Conservation (phyloP, 306 rosid genomes). For the Arachis hypogaea region DNA sequence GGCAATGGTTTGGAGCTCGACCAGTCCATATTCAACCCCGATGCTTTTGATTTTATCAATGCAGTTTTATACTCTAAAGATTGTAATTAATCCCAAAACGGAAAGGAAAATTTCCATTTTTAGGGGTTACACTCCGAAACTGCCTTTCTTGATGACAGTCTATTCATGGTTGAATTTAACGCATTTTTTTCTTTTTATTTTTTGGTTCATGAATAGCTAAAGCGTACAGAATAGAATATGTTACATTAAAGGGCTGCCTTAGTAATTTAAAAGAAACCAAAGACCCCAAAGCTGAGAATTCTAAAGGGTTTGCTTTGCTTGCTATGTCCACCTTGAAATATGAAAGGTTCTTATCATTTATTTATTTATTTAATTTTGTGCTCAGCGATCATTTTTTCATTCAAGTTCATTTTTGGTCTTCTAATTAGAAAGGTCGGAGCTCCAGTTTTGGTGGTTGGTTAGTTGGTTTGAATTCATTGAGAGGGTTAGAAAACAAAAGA, state of each 20-base stretch:
- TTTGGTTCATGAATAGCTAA: conserved; percentile 54
- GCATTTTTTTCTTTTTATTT: background rate
- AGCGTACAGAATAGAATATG: conserved; percentile 63
- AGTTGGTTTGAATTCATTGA: conserved; percentile 17
- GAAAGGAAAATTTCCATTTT: background rate
- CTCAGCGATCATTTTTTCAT: too few species aligned
- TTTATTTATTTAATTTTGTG: too few species aligned
- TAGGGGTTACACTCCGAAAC: background rate
- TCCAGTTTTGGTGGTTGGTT: conserved; percentile 5
- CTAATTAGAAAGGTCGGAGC: background rate
- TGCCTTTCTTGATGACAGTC: conserved; percentile 15
- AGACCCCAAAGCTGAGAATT: conserved; percentile 51
- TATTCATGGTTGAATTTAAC: conserved; percentile 17
- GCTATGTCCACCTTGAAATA: conserved; percentile 73
- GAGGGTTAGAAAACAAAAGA: too few species aligned
- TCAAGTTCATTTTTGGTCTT: background rate
- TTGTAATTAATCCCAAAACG: conserved; percentile 46
- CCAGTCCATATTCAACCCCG: conserved; percentile 49
- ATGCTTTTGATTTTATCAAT: conserved; percentile 65
- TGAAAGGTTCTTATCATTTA: conserved; percentile 63
- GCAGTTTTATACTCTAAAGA: conserved; percentile 61
- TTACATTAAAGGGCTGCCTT: conserved; percentile 78
- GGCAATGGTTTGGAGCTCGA: conserved; percentile 53
- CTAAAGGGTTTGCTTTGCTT: conserved; percentile 72
- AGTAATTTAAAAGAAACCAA: conserved; percentile 57